phyloP scores from a whole-genome alignment of 1,284 basidiomycete species.

The Puccinia polysora region DNA sequence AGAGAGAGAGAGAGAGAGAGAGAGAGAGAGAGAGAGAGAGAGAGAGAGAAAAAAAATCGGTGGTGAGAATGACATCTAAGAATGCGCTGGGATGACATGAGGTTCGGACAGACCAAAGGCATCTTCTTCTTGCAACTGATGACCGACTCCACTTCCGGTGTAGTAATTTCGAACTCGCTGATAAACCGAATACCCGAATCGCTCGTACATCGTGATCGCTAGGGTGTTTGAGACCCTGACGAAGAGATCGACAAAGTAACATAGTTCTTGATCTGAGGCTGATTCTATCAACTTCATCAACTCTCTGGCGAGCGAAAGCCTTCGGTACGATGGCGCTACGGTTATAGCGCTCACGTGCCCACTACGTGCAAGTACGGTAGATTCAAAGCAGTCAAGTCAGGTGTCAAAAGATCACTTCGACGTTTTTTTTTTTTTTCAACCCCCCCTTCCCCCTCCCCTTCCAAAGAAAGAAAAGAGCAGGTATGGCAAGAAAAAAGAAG shows the following conservation, averaged over 20 bases:
- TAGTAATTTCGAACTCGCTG: slow-evolving; percentile 35
- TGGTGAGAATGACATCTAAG: too few relatives aligned
- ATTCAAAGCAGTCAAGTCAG: neutral
- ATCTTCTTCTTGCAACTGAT: slow-evolving; percentile 32
- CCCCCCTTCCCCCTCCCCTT: too few relatives aligned
- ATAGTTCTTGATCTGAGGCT: slow-evolving; percentile 24
- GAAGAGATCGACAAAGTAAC: slow-evolving; percentile 40
- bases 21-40: too few relatives aligned
- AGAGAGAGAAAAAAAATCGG: too few relatives aligned
- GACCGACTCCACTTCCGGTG: slow-evolving; percentile 10
- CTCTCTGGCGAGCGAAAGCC: slow-evolving; percentile 25
- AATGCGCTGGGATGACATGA: too few relatives aligned
- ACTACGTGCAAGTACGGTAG: neutral
- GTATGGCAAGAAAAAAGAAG: neutral
- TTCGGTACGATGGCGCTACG: slow-evolving; percentile 31
- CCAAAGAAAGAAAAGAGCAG: too few relatives aligned
- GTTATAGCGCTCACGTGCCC: slow-evolving; percentile 39
- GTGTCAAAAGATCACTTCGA: neutral
- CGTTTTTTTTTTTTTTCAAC: neutral
- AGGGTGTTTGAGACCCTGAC: slow-evolving; percentile 32
- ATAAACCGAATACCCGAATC: slow-evolving; percentile 42
- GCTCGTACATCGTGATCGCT: slow-evolving; percentile 37
- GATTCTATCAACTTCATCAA: slow-evolving; percentile 39
- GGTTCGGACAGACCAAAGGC: slow-evolving; percentile 43
- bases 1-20: too few relatives aligned